Evolutionary conservation across 1,284 basidiomycete species (phyloP).

Genomic region (Marasmius tenuissimus): DNA sequence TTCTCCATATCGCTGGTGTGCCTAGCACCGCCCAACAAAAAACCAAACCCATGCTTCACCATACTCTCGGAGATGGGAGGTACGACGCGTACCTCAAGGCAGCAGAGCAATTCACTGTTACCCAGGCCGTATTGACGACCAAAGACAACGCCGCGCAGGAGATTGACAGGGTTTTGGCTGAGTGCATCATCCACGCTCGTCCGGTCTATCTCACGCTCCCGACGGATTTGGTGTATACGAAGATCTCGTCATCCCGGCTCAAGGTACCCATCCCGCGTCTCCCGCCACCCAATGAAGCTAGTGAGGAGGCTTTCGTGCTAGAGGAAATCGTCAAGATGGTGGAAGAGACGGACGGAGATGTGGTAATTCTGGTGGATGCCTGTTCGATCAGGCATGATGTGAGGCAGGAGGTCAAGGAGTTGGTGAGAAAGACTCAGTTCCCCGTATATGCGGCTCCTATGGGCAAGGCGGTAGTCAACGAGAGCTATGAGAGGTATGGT

Average conservation of each 20-base stretch:
- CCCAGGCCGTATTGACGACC: constrained; percentile 62
- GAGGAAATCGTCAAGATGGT: constrained; percentile 70
- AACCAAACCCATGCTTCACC: constrained; percentile 73
- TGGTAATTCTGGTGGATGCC: constrained; percentile 85
- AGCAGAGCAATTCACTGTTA: constrained; percentile 73
- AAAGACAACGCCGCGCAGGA: constrained; percentile 59
- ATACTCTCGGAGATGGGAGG: constrained; percentile 85
- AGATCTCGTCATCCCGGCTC: constrained; percentile 69
- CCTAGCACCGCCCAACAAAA: constrained; percentile 78
- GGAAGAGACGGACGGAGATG: constrained; percentile 60
- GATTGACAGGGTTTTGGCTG: constrained; percentile 80
- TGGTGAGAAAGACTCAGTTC: constrained; percentile 72
- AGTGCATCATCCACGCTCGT: constrained; percentile 73
- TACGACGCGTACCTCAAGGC: constrained; percentile 82
- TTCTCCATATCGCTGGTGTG: constrained; percentile 89
- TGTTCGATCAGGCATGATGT: constrained; percentile 84
- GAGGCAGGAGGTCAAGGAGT: constrained; percentile 64
- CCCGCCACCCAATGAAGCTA: constrained; percentile 53
- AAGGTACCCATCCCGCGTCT: constrained; percentile 58
- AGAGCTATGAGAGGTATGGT: constrained; percentile 83
- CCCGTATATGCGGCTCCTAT: constrained; percentile 84
- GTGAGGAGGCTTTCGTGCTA: constrained; percentile 72
- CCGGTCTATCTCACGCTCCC: constrained; percentile 91
- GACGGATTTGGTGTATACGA: constrained; percentile 76
- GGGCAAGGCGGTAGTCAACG: constrained; percentile 85